Evolutionary conservation across 495 filamentous ascomycete species (phyloP).

Genomic region (Xylaria longipes): DNA sequence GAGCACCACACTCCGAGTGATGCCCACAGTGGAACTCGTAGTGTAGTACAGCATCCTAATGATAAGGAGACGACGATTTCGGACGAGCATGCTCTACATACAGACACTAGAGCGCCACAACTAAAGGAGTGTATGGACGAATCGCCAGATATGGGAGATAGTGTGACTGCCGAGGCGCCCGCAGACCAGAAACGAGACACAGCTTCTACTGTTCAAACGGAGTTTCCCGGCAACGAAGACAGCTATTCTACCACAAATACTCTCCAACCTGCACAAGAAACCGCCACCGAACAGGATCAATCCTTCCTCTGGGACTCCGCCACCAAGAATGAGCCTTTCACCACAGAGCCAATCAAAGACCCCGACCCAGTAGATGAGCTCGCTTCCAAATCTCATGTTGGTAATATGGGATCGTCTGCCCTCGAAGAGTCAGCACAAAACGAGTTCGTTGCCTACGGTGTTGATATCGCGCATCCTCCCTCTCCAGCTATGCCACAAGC

Average conservation of each 20-base stretch:
- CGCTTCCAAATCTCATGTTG: neutral
- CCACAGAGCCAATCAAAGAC: neutral
- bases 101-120: neutral
- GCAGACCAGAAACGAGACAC: neutral
- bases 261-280: neutral
- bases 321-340: no score
- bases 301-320: neutral
- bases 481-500: neutral
- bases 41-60: neutral
- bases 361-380: neutral
- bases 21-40: neutral
- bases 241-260: neutral
- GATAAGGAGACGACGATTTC: neutral
- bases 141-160: neutral
- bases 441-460: neutral
- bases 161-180: neutral
- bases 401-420: neutral
- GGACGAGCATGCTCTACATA: neutral
- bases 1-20: neutral
- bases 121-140: neutral
- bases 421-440: neutral
- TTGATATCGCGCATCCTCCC: neutral
- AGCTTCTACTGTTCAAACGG: neutral
- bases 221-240: neutral
- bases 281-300: neutral